phyloP scores from a whole-genome alignment of 345 rosid species.

The Linum trigynum region DNA sequence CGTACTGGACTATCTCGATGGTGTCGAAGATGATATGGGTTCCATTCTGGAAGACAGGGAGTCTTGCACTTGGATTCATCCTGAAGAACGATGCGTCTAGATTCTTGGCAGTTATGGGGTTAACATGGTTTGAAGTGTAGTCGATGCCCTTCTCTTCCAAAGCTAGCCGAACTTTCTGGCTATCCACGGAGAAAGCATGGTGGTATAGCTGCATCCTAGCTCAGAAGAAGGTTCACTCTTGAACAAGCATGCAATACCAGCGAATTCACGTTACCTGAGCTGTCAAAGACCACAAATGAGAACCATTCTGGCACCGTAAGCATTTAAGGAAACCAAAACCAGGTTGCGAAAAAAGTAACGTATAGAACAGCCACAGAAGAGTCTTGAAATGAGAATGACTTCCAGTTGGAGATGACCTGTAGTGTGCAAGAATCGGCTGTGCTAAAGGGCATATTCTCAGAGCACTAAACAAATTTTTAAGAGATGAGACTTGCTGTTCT shows the following conservation, averaged over 20 bases:
- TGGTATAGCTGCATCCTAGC: conserved; percentile 76
- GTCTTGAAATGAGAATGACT: background rate
- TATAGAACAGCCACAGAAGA: background rate
- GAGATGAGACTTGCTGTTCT: background rate
- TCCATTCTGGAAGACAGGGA: conserved; percentile 82
- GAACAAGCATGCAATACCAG: background rate
- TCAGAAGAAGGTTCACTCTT: background rate
- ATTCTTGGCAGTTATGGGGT: conserved; percentile 70
- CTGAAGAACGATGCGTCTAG: conserved; percentile 76
- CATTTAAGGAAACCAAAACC: background rate
- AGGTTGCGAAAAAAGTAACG: background rate
- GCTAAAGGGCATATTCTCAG: background rate
- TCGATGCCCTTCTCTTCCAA: conserved; percentile 89
- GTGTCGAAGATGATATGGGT: conserved; percentile 60
- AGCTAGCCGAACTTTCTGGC: conserved; percentile 80
- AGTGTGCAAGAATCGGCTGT: background rate
- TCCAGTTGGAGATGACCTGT: background rate
- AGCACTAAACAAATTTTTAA: background rate
- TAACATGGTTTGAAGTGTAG: conserved; percentile 83
- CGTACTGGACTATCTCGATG: conserved; percentile 74
- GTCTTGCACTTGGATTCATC: conserved; percentile 56
- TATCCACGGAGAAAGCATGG: conserved; percentile 77
- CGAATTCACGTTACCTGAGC: background rate
- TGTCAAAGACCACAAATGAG: background rate
- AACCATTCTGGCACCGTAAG: background rate